phyloP scores from a whole-genome alignment of 768 basidiomycete genomes.

The Lactarius indigo region DNA sequence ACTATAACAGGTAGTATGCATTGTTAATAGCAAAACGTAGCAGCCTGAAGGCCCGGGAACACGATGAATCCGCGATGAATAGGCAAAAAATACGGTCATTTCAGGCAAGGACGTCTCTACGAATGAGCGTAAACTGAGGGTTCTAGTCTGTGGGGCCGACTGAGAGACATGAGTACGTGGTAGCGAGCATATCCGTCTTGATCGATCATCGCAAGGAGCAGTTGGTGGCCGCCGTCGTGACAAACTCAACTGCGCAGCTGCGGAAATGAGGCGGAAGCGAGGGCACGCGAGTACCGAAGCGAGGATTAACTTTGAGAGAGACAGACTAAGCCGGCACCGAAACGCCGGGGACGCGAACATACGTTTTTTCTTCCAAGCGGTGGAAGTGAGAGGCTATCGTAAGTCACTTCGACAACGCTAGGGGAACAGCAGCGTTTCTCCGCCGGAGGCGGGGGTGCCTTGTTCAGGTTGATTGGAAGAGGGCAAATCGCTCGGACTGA shows the following conservation, averaged over 20 bases:
- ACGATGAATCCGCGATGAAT: not conserved
- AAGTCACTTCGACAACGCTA: not conserved
- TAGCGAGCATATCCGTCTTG: not conserved
- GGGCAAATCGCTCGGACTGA: slow-evolving; percentile 6
- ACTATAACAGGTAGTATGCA: slow-evolving; percentile 8
- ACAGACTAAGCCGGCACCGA: not conserved
- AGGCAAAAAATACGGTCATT: too few relatives aligned
- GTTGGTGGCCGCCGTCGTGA: not conserved
- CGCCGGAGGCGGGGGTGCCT: not conserved
- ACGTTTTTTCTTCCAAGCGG: not conserved
- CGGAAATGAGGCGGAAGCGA: not conserved
- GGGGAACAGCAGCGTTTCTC: not conserved
- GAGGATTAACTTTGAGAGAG: not conserved
- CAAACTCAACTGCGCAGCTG: not conserved
- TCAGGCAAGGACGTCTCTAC: not conserved
- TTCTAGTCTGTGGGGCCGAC: not conserved
- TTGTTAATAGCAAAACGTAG: not conserved
- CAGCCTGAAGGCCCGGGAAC: not conserved
- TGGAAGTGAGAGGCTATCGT: not conserved
- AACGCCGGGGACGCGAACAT: not conserved
- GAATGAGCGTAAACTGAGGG: not conserved
- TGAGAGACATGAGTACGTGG: not conserved
- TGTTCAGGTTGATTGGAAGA: not conserved
- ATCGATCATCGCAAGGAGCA: not conserved
- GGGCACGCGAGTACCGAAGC: not conserved